phyloP scores from a whole-genome alignment of 1,284 basidiomycete genomes.

The Gomphus bonarii region DNA sequence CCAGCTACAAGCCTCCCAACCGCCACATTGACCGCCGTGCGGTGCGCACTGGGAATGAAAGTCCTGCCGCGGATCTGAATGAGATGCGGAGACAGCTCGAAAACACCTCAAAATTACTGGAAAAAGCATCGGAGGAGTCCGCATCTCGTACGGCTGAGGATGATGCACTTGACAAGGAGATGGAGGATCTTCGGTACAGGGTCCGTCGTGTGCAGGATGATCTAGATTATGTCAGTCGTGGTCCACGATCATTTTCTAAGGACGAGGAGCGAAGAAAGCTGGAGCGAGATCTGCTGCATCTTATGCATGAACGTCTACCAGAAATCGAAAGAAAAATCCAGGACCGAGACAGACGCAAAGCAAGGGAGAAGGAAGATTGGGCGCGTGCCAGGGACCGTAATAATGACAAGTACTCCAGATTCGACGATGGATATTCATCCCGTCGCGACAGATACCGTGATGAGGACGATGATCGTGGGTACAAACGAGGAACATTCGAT shows the following conservation, averaged over 20 bases:
- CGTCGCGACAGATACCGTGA: constrained; percentile 17
- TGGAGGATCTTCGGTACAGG: constrained; percentile 80
- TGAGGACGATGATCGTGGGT: constrained; percentile 27
- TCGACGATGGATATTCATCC: constrained; percentile 29
- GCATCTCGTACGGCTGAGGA: constrained; percentile 64
- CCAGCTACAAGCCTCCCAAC: constrained; percentile 74
- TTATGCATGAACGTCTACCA: constrained; percentile 90
- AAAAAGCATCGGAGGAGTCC: constrained; percentile 57
- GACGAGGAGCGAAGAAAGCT: constrained; percentile 82
- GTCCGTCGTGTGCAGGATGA: constrained; percentile 90
- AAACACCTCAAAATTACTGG: constrained; percentile 76
- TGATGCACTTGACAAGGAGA: constrained; percentile 82
- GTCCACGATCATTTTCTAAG: constrained; percentile 64
- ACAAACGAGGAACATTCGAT: constrained; percentile 29
- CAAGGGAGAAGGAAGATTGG: constrained; percentile 73
- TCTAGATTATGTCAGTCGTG: constrained; percentile 81
- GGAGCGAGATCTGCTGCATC: constrained; percentile 79
- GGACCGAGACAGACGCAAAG: constrained; percentile 66
- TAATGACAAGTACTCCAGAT: constrained; percentile 74
- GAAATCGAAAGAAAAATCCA: constrained; percentile 84
- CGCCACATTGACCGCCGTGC: constrained; percentile 84
- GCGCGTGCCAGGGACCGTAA: constrained; percentile 73
- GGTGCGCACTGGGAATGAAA: constrained; percentile 66
- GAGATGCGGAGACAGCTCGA: constrained; percentile 85
- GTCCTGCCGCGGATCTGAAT: constrained; percentile 63